phyloP scores from a whole-genome alignment of 371 early-diverging fungal species.

The Mortierella sp. region DNA sequence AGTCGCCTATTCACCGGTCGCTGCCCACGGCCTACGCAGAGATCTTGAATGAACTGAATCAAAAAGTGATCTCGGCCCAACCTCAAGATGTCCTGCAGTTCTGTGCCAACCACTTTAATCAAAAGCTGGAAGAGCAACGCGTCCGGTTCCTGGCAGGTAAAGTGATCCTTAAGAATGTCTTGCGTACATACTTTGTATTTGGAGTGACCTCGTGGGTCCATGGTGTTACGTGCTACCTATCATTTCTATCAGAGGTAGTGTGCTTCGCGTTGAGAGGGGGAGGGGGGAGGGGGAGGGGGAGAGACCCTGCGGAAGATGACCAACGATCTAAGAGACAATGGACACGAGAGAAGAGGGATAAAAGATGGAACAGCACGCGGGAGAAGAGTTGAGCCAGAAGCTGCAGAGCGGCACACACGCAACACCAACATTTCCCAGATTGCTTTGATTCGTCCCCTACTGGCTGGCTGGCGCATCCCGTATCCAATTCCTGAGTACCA shows the following conservation, averaged over 20 bases:
- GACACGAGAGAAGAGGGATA: not conserved
- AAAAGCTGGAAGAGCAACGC: slow-evolving; percentile 79
- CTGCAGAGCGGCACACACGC: too few relatives aligned
- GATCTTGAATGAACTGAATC: slow-evolving; percentile 69
- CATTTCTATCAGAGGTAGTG: not conserved
- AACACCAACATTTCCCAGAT: not conserved
- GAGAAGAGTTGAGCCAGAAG: not conserved
- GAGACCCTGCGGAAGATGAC: not conserved
- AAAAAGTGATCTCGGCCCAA: slow-evolving; percentile 65
- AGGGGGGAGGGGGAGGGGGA: too few relatives aligned
- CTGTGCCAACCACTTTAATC: slow-evolving; percentile 89
- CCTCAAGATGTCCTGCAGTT: slow-evolving; percentile 90
- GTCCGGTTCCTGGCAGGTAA: slow-evolving; percentile 60
- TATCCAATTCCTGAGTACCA: slow-evolving; percentile 19
- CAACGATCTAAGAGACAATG: not conserved
- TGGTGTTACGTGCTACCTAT: not conserved
- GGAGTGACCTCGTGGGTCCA: not conserved
- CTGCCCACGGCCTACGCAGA: slow-evolving; percentile 64
- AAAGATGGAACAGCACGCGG: not conserved
- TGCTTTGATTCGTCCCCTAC: not conserved
- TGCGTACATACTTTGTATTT: not conserved
- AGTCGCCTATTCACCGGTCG: slow-evolving; percentile 52
- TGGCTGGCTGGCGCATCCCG: not conserved
- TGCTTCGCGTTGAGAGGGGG: not conserved
- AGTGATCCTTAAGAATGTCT: not conserved